Evolutionary conservation across 164 flowering plant genomes (phyloP), one percentile per base, ranked within the genome.

Genomic region (Umbilicus rupestris): DNA sequence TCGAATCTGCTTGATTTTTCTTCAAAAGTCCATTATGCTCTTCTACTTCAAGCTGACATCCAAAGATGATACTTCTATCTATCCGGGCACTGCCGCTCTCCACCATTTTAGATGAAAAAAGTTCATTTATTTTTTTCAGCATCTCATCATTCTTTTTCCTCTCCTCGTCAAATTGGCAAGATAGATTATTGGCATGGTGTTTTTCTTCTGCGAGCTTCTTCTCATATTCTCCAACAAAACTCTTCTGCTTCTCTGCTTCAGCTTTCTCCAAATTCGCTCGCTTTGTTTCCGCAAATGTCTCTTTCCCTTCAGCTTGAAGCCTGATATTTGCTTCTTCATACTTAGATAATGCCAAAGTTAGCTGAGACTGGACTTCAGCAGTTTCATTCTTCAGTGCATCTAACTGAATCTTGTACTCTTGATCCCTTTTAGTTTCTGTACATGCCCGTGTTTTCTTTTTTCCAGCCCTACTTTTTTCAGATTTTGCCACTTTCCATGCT

Each of bases 401-500:
- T 71, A 82, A 58, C 67, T 69, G 73, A 69, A 66, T 68, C 74
- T 74, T 76, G 73, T 49, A 69, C 37, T 86, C 83, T 66, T 90
- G 86, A 46, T 80, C 84, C 67, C 59, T 78, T 71, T 72, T 80
- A 63, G 70, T 72, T 71, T 79, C 84, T 46, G 69, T 39, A 49
- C 74, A 73, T 28, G 82, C 82, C 47, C 62, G 67, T 42, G 63
- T 77, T 70, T 71, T 83, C 62, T 77, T 81, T 62, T 81, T 83
- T 68, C 77, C 84, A 62, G 68, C 76, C 75, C 71, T 82, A 42
- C 52, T 73, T 65, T 82, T 89, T 74, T 81, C 88, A 37, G 55
- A 71, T 67, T 83, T 66, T 15, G 78, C 60, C 24, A 63, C 65
- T 71, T 76, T 79, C 78, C 46, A 62, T 44, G 82, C 82, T 63